Percentiles rank a stretch among this genome's conserved stretches.
Evolutionary conservation across 2,329 filamentous ascomycete genomes (phyloP).

Genomic region (Chaetomiaceae sp.): DNA sequence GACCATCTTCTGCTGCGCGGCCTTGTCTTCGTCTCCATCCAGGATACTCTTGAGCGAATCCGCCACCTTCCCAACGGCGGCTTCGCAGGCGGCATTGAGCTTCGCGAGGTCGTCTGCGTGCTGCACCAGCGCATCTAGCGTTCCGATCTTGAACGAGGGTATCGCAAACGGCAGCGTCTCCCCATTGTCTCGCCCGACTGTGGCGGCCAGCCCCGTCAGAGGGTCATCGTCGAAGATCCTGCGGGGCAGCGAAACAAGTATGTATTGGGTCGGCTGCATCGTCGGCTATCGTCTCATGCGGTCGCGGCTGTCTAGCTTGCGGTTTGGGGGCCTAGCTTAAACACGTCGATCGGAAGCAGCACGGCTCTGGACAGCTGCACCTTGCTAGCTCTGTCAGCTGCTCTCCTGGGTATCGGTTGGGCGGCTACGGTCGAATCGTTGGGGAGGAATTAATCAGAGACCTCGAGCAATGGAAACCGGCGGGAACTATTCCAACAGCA

Average conservation of each 20-base stretch:
- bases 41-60: conserved; percentile 81
- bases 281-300: conserved; percentile 22
- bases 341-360: too few species aligned
- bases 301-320: background rate
- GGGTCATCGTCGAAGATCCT: conserved; percentile 85
- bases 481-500: too few species aligned
- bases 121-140: conserved; percentile 88
- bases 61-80: conserved; percentile 80
- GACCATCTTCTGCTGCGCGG: conserved; percentile 83
- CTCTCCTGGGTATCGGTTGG: too few species aligned
- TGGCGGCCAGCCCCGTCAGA: conserved; percentile 67
- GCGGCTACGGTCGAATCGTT: too few species aligned
- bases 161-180: conserved; percentile 73
- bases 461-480: too few species aligned
- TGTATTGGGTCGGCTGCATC: conserved; percentile 61
- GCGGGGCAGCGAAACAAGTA: conserved; percentile 84
- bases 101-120: conserved; percentile 94
- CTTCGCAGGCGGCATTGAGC: conserved; percentile 74
- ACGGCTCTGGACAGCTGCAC: too few species aligned
- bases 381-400: too few species aligned
- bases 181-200: conserved; percentile 70
- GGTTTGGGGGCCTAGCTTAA: too few species aligned
- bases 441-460: too few species aligned
- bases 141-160: conserved; percentile 96
- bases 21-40: conserved; percentile 77